Conservation (phyloP, 129 eudicot genomes). For the Daucus carota region DNA sequence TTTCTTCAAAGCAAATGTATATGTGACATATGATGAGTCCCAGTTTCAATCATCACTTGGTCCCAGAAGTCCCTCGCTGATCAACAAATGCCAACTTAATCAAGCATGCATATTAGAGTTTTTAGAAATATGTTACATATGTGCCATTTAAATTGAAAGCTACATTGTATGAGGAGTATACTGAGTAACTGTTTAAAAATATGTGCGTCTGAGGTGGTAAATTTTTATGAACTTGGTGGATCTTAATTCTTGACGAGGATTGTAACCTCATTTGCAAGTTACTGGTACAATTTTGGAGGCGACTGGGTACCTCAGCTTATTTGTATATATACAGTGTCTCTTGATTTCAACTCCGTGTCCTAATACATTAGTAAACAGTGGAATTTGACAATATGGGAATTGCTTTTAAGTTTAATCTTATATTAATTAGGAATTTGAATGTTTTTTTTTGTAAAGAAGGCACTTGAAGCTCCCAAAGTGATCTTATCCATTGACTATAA, state of each 20-base stretch:
- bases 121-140: not conserved
- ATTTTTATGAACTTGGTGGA: too few relatives aligned
- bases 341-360: not conserved
- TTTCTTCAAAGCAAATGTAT: not conserved
- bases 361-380: too few relatives aligned
- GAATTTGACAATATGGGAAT: not conserved
- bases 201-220: not conserved
- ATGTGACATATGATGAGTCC: not conserved
- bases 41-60: not conserved
- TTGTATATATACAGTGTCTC: not conserved
- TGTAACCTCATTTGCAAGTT: not conserved
- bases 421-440: not conserved
- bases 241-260: too few relatives aligned
- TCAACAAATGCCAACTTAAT: not conserved
- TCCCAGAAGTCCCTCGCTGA: not conserved
- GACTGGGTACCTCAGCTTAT: not conserved
- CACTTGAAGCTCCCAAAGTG: constrained; percentile 40
- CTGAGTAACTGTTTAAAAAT: not conserved
- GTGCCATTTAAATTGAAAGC: not conserved
- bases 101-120: not conserved
- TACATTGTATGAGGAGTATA: not conserved
- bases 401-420: not conserved
- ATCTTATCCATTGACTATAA: constrained; percentile 54
- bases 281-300: not conserved
- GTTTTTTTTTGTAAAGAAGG: constrained; percentile 27